Evolutionary conservation across 1,284 basidiomycete genomes (phyloP), one percentile per base, ranked within the genome.

Genomic region (Trametes sp.): DNA sequence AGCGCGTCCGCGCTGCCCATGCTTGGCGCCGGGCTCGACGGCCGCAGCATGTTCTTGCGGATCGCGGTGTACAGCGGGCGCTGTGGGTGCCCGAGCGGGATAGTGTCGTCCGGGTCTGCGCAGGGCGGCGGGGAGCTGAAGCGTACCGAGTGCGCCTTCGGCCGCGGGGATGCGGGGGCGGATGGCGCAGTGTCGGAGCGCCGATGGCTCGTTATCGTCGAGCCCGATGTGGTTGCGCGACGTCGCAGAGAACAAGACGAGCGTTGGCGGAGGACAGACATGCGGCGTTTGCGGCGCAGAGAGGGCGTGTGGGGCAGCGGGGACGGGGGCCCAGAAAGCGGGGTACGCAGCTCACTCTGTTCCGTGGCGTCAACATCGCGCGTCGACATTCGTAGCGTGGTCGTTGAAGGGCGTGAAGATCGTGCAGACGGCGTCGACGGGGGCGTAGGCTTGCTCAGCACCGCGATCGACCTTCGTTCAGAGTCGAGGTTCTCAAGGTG

Each of bases 41-140:
- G 80, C 23, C 77, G 78, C 44, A 81, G 77, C 80, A 84, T 84
- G 68, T 84, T 81, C 70, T 82, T 83, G 55, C 87, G 83, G 57
- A 89, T 89, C 52, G 83, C 87, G 28, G 83, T 82, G 71, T 88
- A 88, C 62, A 87, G 84, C 10, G 86, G 86, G n/a, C 86, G 79
- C 36, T 73, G 72, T 23, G 72, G 74, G 52, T 62, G 64, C 14
- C 63, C 73, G 21, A 66, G 69, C 46, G 68, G 67, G 42, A 69
- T 57, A 26, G 36, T 21, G 23, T n/a, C n/a, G n/a, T 67, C 59
- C 21, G 49, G 48, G 21, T 42, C 57, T 7, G 57, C 36, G n/a
- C 35, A 13, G 44, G 54, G 31, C 35, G 59, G 59, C 24, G 59
- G 59, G 28, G 59, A 42, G 59, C 62, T 62, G 61, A 68, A 68